Evolutionary conservation across 306 rosid species (phyloP).

Genomic region (Quercus variabilis): DNA sequence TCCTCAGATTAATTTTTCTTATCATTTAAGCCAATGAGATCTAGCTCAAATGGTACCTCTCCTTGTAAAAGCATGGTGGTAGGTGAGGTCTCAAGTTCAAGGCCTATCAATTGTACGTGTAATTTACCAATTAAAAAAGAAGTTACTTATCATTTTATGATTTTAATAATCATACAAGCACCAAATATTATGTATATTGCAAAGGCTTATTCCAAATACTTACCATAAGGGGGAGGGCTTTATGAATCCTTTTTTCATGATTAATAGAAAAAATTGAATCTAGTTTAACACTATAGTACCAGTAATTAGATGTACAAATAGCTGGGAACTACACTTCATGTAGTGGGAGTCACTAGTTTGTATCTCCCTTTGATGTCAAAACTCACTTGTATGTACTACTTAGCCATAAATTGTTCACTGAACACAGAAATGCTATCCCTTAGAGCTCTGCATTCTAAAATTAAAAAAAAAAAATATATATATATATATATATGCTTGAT

Average conservation of each 20-base stretch:
- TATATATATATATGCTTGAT: neutral
- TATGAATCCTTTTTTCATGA: neutral
- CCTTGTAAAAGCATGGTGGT: no score
- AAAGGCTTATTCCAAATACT: neutral
- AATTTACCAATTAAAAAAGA: no score
- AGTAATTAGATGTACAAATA: neutral
- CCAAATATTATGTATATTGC: neutral
- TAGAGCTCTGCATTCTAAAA: neutral
- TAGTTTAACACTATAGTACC: neutral
- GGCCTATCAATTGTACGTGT: no score
- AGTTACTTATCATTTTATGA: no score
- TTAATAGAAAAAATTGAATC: neutral
- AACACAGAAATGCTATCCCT: neutral
- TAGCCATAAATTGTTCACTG: neutral
- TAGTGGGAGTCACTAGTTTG: no score
- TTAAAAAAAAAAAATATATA: neutral
- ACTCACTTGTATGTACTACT: neutral
- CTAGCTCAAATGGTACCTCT: no score
- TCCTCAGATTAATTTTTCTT: conserved; percentile 14
- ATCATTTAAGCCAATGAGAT: neutral
- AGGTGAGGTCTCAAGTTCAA: no score
- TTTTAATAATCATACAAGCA: no score
- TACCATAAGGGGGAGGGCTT: neutral
- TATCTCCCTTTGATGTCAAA: no score
- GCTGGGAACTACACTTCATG: no score